Base-by-base conservation (phyloP, 1,284 basidiomycete genomes). In the Microbotryum silenes-acaulis region DNA sequence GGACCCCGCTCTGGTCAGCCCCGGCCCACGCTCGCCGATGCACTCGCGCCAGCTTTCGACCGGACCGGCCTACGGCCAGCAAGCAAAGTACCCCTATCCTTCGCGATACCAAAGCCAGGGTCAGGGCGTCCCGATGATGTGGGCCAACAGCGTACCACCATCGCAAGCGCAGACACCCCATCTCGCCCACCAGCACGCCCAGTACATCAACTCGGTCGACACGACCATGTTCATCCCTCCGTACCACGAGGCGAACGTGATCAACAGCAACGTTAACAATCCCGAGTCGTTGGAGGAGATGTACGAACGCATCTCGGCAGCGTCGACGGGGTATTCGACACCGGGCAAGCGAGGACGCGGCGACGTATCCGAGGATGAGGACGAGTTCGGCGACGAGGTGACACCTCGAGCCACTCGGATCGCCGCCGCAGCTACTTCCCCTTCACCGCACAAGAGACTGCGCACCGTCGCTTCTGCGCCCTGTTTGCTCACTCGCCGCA, bases 381-480 rank as follows among this genome's bases (percentile, higher is more conserved):
- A 56, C 21, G 64, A 62, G 18, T 42, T 47, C 23, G 56, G 57
- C 29, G 47, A 46, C 5, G 60, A 66, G 20, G 25, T 25, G 53
- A 63, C 37, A 33, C 46, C 18, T 47, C 51, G 4, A 57, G 60
- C 12, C 54, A 57, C 3, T 23, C 25, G 25, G 42, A 12, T 44
- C 29, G 48, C 33, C 18, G 48, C 29, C 44, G 45, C 23, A 56
- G 57, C 8, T 21, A 10, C 57, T 47, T 50, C 18, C 14, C 51
- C 51, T 21, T 45, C 50, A 51, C 49, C 58, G 18, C 48, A 54
- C 31, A 69, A 69, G 54, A 64, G 61, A 1, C 59, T 69, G 5
- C 62, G 67, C 1, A 63, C 65, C 7, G 67, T 69, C 20, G 67
- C 67, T 1, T 69, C 67, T 4, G 67, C 67, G 9, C 67, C 67